Percentiles rank a stretch among this genome's conserved stretches.
These are phyloP conservation scores for Stemphylium vesicarium DNA, from an alignment of 2,329 filamentous ascomycete species.

Conservation along the genomic window DNA sequence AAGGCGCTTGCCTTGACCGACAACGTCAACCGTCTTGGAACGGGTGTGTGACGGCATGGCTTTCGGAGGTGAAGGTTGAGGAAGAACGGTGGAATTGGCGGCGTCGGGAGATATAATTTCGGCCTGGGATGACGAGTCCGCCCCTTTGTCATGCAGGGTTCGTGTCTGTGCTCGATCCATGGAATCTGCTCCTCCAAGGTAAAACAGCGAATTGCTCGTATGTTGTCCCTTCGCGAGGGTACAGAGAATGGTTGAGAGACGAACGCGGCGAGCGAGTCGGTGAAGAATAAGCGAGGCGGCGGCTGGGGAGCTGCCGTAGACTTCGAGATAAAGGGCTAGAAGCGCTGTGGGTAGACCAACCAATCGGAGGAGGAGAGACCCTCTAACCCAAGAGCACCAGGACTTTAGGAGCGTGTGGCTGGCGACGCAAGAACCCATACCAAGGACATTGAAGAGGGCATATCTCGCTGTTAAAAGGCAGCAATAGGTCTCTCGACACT, in stretches of 20 bases:
- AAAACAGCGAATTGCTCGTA: constrained; percentile 26
- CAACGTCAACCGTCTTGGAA: constrained; percentile 43
- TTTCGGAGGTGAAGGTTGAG: constrained; percentile 18
- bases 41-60: constrained; percentile 39
- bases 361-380: constrained; percentile 33
- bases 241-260: constrained; percentile 32
- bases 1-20: constrained; percentile 52
- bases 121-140: constrained; percentile 20
- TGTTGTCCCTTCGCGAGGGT: constrained; percentile 30
- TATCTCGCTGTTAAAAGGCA: constrained; percentile 27
- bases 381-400: constrained; percentile 37
- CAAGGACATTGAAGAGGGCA: constrained; percentile 36
- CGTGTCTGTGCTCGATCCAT: constrained; percentile 40
- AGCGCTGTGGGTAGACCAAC: constrained; percentile 37
- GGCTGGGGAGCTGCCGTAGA: constrained; percentile 37
- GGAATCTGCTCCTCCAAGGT: constrained; percentile 29
- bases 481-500: constrained; percentile 10
- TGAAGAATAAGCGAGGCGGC: constrained; percentile 42
- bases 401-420: constrained; percentile 36
- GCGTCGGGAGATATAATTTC: constrained; percentile 19
- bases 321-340: constrained; percentile 40
- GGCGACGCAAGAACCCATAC: constrained; percentile 42
- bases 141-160: constrained; percentile 37
- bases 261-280: constrained; percentile 43
- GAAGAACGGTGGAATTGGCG: constrained; percentile 18